These are phyloP conservation scores for Tulasnella sp. DNA, from an alignment of 768 basidiomycete species.

Conservation along the genomic window DNA sequence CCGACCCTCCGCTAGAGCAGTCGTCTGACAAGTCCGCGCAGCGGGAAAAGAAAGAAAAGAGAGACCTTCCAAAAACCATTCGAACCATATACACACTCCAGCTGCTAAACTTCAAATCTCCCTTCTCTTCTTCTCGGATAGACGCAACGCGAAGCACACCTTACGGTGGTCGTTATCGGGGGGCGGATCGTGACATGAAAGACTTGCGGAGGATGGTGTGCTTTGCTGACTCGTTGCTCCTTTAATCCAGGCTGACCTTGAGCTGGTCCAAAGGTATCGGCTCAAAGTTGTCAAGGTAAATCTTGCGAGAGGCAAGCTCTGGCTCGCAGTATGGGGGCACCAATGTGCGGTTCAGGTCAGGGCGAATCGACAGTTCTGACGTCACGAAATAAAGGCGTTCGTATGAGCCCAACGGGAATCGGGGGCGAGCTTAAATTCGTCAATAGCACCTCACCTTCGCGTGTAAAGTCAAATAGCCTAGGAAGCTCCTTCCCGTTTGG, in stretches of 20 bases:
- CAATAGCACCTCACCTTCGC: slow-evolving; percentile 71
- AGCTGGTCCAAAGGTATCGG: slow-evolving; percentile 98
- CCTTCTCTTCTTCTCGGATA: slow-evolving; percentile 1
- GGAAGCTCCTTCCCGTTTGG: slow-evolving; percentile 98
- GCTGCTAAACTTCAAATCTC: not conserved
- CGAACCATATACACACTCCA: not conserved
- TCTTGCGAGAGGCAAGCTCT: slow-evolving; percentile 82
- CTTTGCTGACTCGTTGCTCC: not conserved
- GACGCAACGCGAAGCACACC: not conserved
- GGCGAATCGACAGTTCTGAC: slow-evolving; percentile 92
- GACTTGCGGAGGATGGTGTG: not conserved
- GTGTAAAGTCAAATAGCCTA: slow-evolving; percentile 90
- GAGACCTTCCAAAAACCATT: not conserved
- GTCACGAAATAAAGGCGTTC: slow-evolving; percentile 23
- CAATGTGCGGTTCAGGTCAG: slow-evolving; percentile 88
- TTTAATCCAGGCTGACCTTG: slow-evolving; percentile 90
- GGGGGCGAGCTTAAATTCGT: not conserved
- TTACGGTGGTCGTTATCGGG: slow-evolving; percentile 2
- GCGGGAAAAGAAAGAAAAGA: too few relatives aligned
- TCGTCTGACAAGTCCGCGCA: too few relatives aligned
- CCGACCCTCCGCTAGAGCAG: too few relatives aligned
- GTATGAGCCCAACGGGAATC: not conserved
- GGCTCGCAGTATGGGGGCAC: slow-evolving; percentile 89
- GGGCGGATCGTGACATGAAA: not conserved
- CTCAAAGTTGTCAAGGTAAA: slow-evolving; percentile 87